phyloP scores from a whole-genome alignment of 345 rosid genomes.

The Salix viminalis region DNA sequence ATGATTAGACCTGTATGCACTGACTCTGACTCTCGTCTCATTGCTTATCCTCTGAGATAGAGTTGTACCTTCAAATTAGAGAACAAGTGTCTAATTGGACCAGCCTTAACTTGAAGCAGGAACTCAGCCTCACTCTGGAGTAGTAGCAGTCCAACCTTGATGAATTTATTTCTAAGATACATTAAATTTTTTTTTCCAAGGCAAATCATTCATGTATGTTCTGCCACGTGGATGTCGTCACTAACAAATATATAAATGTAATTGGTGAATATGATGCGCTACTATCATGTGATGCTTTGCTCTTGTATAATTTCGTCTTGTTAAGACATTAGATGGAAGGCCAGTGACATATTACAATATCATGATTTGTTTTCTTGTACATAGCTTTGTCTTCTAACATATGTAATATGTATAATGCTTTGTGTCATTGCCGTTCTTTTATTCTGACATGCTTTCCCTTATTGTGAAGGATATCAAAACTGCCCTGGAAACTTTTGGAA shows the following conservation, averaged over 20 bases:
- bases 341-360: neutral
- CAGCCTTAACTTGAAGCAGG: neutral
- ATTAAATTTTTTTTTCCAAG: neutral
- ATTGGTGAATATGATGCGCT: neutral
- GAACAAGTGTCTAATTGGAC: neutral
- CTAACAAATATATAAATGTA: neutral
- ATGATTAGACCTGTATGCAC: too few species aligned
- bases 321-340: neutral
- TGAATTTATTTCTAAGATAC: neutral
- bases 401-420: neutral
- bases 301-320: neutral
- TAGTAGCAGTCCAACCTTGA: too few species aligned
- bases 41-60: too few species aligned
- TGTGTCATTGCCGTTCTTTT: neutral
- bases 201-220: neutral
- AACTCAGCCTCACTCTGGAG: neutral
- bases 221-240: neutral
- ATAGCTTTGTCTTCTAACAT: neutral
- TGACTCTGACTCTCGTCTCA: too few species aligned
- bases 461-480: constrained; percentile 62
- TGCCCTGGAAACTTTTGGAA: constrained; percentile 61
- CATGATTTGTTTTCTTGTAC: neutral
- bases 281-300: neutral
- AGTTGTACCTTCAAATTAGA: too few species aligned
- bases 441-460: neutral